Base-by-base conservation (phyloP, 331 rosid genomes). In the Dryas integrifolia region DNA sequence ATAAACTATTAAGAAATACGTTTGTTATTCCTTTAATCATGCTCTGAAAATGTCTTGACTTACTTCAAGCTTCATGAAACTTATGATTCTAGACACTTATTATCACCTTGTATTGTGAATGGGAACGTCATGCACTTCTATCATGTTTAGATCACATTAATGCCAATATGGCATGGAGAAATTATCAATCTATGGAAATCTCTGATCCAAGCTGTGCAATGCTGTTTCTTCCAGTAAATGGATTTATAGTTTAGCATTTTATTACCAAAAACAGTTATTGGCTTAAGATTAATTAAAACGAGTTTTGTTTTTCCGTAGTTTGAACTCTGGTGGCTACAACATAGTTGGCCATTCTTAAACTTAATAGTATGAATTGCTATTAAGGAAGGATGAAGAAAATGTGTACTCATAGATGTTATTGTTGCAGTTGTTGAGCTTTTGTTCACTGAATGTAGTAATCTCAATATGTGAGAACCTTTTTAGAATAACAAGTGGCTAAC, bases 141-240 rank as follows among this genome's bases (percentile, higher is more conserved):
- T 58, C 44, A 2, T 13, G 44, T 56, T 55, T 21, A 53, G 74
- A 18, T 11, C 40, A 40, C 15, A 21, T 21, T 40, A 12, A 53
- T 2, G 24, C 24, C 1, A 21, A 21, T 16, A 53, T 67, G 1
- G 16, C 52, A 16, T 5, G 18, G 47, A 41, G 65, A 55, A 21
- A 21, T 7, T 13, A 11, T 55, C 6, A 44, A 53, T 55, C 41
- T 55, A 41, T 39, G 3, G 5, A 39, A 39, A 48, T 67, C 26
- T 52, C 63, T 10, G 63, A 18, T 56, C 45, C 55, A 14, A 70
- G 44, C 11, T 4, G 18, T 13, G 55, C 30, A 57, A 2, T 56
- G 55, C 55, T 70, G 35, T 56, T 24, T 70, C 56, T 44, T 70
- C 40, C 26, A 9, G 45, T 56, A 41, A 40, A 18, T 69, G 65